Evolutionary conservation across 208 protist species (phyloP), one percentile per base, ranked within the genome.

Genomic region (Acanthamoeba triangularis): DNA sequence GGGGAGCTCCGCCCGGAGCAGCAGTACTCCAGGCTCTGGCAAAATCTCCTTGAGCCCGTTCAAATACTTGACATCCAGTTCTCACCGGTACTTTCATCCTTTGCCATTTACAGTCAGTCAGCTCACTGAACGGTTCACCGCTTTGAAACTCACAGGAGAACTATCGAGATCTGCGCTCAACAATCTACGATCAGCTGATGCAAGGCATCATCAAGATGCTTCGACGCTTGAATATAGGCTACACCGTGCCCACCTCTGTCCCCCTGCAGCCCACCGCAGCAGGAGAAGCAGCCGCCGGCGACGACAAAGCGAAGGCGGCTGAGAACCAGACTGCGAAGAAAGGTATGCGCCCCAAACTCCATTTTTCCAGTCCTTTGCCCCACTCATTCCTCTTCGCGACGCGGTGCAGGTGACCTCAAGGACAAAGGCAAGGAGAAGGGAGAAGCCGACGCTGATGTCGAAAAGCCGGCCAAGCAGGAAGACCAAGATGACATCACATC

Each of bases 111-210:
- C 18, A 61, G 85, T 23, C 41, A 49, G 37, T 0, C 35, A 6
- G 30, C 20, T 94, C 20, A 11, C 63, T 56, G 59, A 13, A 20
- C 52, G 44, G 11, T 11, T 90, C n/a, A 74, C 47, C 3, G 4
- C 56, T 6, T 25, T 61, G 65, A 6, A 56, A 23, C 8, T 11
- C 67, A 8, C 47, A 85, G 63, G 91, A 94, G 52, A 94, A 78
- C 49, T 84, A 94, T 28, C 91, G 49, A 8, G 63, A 94, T 30
- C 44, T 94, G 91, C 56, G 91, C 33, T 94, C 91, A 14, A 94
- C 84, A 18, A 85, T 94, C 18, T 94, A 94, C 56, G 91, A 94
- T 44, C 91, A 94, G 67, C 74, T 94, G 47, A 94, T 94, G 56
- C 63, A 85, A 33, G 91, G 91, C 5, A 85, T 94, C 37, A 41